Evolutionary conservation across 2,329 filamentous ascomycete species (phyloP).

Genomic region (Sphaceloma murrayae): DNA sequence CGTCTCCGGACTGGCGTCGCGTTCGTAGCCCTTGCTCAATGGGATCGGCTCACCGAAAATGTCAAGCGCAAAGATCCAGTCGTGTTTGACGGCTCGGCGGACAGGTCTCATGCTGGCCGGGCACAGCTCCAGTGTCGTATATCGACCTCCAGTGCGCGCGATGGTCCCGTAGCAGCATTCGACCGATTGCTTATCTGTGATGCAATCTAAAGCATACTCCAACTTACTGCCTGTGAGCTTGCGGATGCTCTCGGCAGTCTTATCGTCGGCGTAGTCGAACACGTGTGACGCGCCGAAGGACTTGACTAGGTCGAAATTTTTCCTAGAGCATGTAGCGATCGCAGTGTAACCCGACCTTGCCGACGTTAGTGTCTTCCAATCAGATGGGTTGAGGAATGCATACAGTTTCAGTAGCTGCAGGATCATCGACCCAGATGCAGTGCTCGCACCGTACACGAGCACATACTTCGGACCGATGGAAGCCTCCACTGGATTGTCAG

Average conservation of each 20-base stretch:
- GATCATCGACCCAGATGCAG: constrained; percentile 36
- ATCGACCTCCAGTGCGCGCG: constrained; percentile 33
- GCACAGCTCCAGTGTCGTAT: constrained; percentile 32
- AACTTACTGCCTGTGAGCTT: constrained; percentile 33
- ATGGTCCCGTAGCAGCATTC: constrained; percentile 22
- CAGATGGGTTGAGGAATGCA: constrained; percentile 17
- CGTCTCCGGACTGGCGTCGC: background rate
- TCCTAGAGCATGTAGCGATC: constrained; percentile 39
- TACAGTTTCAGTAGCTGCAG: constrained; percentile 36
- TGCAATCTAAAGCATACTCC: constrained; percentile 36
- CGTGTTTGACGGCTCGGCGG: constrained; percentile 11
- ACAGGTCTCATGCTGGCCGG: constrained; percentile 15
- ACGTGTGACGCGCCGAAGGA: constrained; percentile 35
- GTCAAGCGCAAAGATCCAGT: constrained; percentile 14
- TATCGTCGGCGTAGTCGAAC: constrained; percentile 38
- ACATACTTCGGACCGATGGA: constrained; percentile 24
- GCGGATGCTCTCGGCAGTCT: constrained; percentile 29
- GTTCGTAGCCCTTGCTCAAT: background rate
- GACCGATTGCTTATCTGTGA: constrained; percentile 26
- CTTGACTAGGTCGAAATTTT: constrained; percentile 35
- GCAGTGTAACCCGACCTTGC: constrained; percentile 31
- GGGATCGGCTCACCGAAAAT: constrained; percentile 9
- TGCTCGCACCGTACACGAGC: constrained; percentile 40
- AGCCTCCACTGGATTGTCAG: constrained; percentile 17
- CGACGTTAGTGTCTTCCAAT: too few species aligned